Evolutionary conservation across 2,329 filamentous ascomycete genomes (phyloP).

Genomic region (Paecilomyces dactylethromorphus): DNA sequence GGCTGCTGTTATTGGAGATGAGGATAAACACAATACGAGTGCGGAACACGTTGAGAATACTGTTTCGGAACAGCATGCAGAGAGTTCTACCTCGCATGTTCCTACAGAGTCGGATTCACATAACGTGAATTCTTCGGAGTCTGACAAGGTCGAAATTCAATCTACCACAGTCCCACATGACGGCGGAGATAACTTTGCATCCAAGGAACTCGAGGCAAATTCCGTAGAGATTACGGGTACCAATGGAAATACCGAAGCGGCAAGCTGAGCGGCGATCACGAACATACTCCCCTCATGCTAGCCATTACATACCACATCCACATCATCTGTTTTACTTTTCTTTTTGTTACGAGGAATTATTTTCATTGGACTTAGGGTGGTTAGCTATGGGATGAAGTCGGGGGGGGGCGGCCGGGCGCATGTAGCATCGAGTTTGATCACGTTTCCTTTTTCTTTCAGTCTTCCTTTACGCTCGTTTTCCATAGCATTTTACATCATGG

Average conservation of each 20-base stretch:
- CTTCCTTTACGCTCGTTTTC: background rate
- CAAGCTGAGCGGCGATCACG: conserved; percentile 14
- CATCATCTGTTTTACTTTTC: background rate
- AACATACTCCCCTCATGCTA: background rate
- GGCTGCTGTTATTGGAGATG: conserved; percentile 71
- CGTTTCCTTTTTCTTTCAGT: background rate
- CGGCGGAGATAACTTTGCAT: conserved; percentile 12
- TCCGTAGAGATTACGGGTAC: conserved; percentile 27
- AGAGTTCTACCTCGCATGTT: conserved; percentile 15
- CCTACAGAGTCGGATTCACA: conserved; percentile 9
- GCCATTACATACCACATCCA: background rate
- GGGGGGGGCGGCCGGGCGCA: background rate
- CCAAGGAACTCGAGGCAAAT: conserved; percentile 31
- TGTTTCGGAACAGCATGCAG: conserved; percentile 9
- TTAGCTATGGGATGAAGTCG: background rate
- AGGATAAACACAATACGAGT: conserved; percentile 42
- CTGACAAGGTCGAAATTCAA: conserved; percentile 4
- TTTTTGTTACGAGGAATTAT: background rate
- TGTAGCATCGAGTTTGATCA: background rate
- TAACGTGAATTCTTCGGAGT: conserved; percentile 6
- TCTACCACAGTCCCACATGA: conserved; percentile 9
- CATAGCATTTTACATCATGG: background rate
- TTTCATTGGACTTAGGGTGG: background rate
- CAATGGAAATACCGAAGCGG: conserved; percentile 18
- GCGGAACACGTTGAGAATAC: conserved; percentile 33